Base-by-base conservation (phyloP, 2,329 filamentous ascomycete genomes). In the Xylogone sp. region DNA sequence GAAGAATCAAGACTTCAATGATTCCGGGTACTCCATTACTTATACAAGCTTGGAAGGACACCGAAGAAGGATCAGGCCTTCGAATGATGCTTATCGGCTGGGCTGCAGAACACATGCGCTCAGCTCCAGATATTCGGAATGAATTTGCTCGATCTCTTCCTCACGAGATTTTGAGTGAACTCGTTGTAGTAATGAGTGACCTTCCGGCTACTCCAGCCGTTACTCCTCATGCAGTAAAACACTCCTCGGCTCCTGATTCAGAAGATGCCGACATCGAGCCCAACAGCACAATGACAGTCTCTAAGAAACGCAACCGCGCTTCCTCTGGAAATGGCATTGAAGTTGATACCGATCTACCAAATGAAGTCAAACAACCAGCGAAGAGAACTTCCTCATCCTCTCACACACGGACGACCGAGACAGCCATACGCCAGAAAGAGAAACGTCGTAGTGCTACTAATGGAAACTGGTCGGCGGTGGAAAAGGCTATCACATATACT, bases 81-180 rank as follows among this genome's bases (percentile, higher is more conserved):
- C 74, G 82, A 39, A 72, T 74, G 53, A 75, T 85, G 34, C 73
- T 86, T 13, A 68, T 84, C 2, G 75, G 72, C 10, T 86, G 82
- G 82, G 78, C 81, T 1, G 81, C 80, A 21, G 82, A 85, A 64
- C 84, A 84, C 58, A 82, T 84, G 69, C 70, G 78, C 42, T 77
- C 77, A 0, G 82, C 79, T 3, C 59, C 60, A 2, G 75, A 81
- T 20, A 72, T 74, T 1, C 73, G 79, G 18, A 71, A 76, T 8
- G 78, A 81, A 53, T 84, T 84, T 59, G 82, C 78, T 43, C 78
- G 78, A 58, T 80, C 79, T 0, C 71, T 86, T 2, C 82, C 82
- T 0, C 78, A 84, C 55, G 79, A 83, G 58, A 78, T 86, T 1
- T 68, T 85, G 6, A 82, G 79, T 55, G 82, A 84, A 64, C 72